A percentile compares a stretch with the other conserved stretches of the same genome.
phyloP scores from a whole-genome alignment of 768 basidiomycete species.

The Boletus vinaceobasis region DNA sequence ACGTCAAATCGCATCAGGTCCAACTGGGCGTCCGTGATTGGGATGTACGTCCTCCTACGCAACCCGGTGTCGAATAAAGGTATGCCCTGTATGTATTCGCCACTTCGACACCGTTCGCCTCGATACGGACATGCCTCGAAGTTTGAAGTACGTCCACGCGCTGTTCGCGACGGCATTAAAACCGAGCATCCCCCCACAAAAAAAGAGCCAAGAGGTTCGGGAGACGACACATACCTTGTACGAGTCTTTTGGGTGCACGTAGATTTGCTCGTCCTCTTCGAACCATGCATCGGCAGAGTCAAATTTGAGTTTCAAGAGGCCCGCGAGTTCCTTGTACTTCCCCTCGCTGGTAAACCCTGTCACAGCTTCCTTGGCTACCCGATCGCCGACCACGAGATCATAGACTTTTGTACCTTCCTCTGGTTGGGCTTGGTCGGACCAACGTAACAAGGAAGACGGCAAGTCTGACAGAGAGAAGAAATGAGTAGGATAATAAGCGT shows the following conservation, averaged over 20 bases:
- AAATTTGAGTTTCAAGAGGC: conserved; percentile 49
- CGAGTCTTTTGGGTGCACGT: conserved; percentile 61
- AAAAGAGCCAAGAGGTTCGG: background rate
- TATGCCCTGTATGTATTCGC: conserved; percentile 53
- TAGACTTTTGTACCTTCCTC: conserved; percentile 37
- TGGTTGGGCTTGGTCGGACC: conserved; percentile 26
- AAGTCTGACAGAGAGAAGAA: conserved; percentile 50
- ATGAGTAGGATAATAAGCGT: conserved; percentile 50
- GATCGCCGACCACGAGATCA: conserved; percentile 45
- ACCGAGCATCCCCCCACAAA: no score
- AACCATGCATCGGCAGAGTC: conserved; percentile 59
- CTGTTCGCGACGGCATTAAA: conserved; percentile 27
- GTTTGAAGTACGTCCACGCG: conserved; percentile 60
- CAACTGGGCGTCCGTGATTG: conserved; percentile 50
- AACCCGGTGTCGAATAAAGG: conserved; percentile 59
- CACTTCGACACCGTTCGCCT: conserved; percentile 59
- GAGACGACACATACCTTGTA: conserved; percentile 52
- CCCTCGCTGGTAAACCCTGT: conserved; percentile 29
- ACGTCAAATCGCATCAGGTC: conserved; percentile 26
- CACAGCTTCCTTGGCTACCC: conserved; percentile 39
- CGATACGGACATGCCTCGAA: conserved; percentile 57
- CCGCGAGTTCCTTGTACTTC: conserved; percentile 38
- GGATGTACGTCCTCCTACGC: conserved; percentile 58
- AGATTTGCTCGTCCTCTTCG: conserved; percentile 64
- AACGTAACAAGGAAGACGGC: conserved; percentile 38